Conservation (phyloP, 768 basidiomycete species). For the Macrolepiota albuminosa region DNA sequence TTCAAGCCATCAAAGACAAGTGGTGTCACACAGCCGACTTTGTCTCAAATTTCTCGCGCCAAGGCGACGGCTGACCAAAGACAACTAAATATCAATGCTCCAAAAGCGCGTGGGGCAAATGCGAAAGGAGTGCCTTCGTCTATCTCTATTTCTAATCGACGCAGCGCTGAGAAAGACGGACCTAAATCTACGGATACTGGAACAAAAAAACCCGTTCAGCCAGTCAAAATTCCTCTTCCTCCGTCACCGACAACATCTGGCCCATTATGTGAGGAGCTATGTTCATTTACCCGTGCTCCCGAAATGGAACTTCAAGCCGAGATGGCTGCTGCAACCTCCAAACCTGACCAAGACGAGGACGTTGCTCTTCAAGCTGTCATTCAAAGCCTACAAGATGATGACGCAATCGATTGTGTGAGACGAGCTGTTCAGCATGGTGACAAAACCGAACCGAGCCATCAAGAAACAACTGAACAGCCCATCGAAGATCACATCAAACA, state of each 20-base stretch:
- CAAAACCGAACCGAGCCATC: not conserved
- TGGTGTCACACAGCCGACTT: constrained; percentile 22
- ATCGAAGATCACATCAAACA: not conserved
- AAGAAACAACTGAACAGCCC: not conserved
- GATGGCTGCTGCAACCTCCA: not conserved
- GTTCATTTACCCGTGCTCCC: not conserved
- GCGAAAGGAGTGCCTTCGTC: not conserved
- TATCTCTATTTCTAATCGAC: not conserved
- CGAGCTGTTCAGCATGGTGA: not conserved
- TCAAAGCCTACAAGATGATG: not conserved
- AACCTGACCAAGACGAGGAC: not conserved
- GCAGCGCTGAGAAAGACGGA: not conserved
- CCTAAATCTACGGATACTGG: constrained; percentile 5
- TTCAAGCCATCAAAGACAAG: constrained; percentile 8
- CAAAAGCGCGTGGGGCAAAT: constrained; percentile 12
- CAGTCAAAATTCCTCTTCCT: constrained; percentile 30
- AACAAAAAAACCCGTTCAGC: constrained; percentile 20
- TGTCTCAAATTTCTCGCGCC: constrained; percentile 23
- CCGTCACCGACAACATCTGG: constrained; percentile 25
- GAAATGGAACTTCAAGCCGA: not conserved
- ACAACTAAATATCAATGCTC: not conserved
- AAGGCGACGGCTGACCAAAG: constrained; percentile 16
- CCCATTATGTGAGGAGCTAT: not conserved
- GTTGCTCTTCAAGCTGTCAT: not conserved
- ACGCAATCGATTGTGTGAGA: not conserved